phyloP scores from a whole-genome alignment of 148 eudicot genomes.

The Diospyros lotus region DNA sequence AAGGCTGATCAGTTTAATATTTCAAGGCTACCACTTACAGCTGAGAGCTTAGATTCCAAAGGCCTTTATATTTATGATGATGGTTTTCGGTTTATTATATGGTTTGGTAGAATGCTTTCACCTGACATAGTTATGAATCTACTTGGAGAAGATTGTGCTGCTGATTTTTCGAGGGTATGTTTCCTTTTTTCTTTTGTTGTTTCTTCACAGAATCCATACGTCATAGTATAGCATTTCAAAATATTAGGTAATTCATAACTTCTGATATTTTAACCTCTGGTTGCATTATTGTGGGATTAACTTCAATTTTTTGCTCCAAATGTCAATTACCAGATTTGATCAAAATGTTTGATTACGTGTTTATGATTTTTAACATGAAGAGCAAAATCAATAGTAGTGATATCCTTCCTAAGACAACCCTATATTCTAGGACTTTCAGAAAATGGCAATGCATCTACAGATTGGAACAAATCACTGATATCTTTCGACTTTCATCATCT shows the following conservation, averaged over 20 bases:
- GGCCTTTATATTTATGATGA: conserved; percentile 90
- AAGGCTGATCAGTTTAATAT: conserved; percentile 38
- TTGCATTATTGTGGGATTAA: not conserved
- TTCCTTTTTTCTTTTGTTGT: not conserved
- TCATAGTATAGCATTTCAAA: no score
- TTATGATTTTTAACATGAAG: not conserved
- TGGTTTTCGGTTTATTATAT: conserved; percentile 88
- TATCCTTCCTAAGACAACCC: no score
- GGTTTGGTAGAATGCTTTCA: conserved; percentile 90
- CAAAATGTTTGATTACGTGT: not conserved
- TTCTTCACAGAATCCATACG: not conserved
- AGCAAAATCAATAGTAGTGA: no score
- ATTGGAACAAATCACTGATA: no score
- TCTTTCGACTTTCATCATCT: no score
- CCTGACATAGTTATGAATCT: conserved; percentile 70
- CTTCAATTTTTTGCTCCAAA: not conserved
- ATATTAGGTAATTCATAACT: not conserved
- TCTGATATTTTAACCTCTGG: no score
- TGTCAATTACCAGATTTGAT: not conserved
- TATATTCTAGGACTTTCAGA: no score
- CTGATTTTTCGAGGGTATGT: conserved; percentile 71
- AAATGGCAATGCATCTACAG: no score
- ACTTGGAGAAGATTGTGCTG: conserved; percentile 63
- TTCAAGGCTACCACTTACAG: conserved; percentile 60
- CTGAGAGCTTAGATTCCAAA: conserved; percentile 84